Evolutionary conservation across 2,329 filamentous ascomycete genomes (phyloP).

Genomic region (Sodiomyces alkalinus): DNA sequence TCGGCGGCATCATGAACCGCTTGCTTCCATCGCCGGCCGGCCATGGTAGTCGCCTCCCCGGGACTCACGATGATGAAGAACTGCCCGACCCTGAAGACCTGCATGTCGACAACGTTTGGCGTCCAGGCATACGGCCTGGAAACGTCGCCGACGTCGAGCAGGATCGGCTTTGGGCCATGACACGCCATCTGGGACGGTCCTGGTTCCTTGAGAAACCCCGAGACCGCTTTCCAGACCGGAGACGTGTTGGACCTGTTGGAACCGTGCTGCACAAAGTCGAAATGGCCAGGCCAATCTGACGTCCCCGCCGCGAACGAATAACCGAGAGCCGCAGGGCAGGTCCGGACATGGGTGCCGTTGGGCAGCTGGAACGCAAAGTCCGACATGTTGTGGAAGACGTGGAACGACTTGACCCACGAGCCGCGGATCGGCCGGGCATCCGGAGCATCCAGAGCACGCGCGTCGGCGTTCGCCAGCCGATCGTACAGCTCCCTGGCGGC

Average conservation of each 20-base stretch:
- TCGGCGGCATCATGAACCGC: conserved; percentile 42
- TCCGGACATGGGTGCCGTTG: conserved; percentile 55
- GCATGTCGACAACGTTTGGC: conserved; percentile 79
- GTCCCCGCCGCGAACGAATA: conserved; percentile 87
- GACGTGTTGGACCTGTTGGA: conserved; percentile 53
- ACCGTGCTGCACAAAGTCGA: conserved; percentile 80
- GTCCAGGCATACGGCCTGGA: conserved; percentile 66
- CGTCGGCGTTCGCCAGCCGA: neutral
- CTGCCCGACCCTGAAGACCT: conserved; percentile 69
- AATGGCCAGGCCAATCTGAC: conserved; percentile 72
- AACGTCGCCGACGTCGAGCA: conserved; percentile 74
- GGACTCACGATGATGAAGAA: conserved; percentile 74
- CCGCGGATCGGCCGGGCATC: conserved; percentile 33
- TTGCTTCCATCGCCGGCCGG: conserved; percentile 70
- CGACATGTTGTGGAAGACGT: conserved; percentile 67
- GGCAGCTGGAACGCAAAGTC: conserved; percentile 56
- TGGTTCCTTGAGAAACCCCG: conserved; percentile 54
- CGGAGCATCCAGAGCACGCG: no score
- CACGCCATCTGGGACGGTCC: conserved; percentile 52
- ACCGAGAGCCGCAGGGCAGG: conserved; percentile 73
- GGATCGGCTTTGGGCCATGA: conserved; percentile 67
- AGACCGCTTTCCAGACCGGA: conserved; percentile 64
- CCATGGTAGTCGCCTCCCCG: conserved; percentile 84
- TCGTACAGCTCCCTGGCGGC: conserved; percentile 36
- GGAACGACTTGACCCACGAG: conserved; percentile 58